These are phyloP conservation scores for Gracilaria gracilis DNA, from an alignment of 23 red algal genomes.

Conservation along the genomic window DNA sequence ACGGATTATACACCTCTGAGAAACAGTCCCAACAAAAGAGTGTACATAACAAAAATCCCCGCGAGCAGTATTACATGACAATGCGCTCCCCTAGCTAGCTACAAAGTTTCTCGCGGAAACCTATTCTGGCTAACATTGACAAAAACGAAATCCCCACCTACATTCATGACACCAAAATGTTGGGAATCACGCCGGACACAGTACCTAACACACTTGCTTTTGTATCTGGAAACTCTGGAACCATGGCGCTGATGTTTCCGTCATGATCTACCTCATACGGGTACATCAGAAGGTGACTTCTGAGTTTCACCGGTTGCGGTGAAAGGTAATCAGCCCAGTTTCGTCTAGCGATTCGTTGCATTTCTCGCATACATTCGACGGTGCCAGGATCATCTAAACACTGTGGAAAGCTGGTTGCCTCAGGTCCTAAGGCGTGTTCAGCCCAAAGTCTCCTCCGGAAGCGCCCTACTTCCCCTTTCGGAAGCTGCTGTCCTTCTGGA, in stretches of 20 bases:
- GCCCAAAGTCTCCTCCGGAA: constrained; percentile 74
- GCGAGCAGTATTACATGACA: background rate
- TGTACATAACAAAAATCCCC: background rate
- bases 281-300: constrained; percentile 64
- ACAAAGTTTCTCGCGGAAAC: too few relatives aligned
- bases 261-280: constrained; percentile 60
- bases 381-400: constrained; percentile 43
- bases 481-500: constrained; percentile 9
- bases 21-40: too few relatives aligned
- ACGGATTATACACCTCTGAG: too few relatives aligned
- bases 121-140: background rate
- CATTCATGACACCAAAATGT: constrained; percentile 66
- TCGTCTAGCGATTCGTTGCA: constrained; percentile 61
- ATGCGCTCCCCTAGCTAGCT: background rate
- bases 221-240: constrained; percentile 70
- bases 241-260: constrained; percentile 36
- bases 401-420: constrained; percentile 25
- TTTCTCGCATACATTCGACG: constrained; percentile 60
- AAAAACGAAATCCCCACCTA: background rate
- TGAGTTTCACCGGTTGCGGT: constrained; percentile 10
- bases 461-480: constrained; percentile 52
- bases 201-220: constrained; percentile 41
- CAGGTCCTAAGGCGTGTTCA: constrained; percentile 53
- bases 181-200: constrained; percentile 45
- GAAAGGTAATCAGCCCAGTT: constrained; percentile 58